These are phyloP conservation scores for Aaosphaeria pasadenensis DNA, from an alignment of 2,329 filamentous ascomycete species.

Conservation along the genomic window DNA sequence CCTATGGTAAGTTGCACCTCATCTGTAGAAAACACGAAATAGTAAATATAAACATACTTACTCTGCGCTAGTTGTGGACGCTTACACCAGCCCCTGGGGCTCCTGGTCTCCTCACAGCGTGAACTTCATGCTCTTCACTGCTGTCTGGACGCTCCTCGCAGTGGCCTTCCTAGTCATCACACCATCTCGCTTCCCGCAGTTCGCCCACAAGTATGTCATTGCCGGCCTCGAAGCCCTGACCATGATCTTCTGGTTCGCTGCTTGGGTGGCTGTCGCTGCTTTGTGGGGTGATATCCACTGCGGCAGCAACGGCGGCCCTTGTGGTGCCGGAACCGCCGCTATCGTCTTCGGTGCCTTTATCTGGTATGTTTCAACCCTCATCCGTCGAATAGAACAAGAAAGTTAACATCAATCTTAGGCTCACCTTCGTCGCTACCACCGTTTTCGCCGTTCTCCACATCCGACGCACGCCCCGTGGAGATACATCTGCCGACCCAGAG, in stretches of 20 bases:
- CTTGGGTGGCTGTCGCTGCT: slow-evolving; percentile 73
- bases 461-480: slow-evolving; percentile 35
- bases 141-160: slow-evolving; percentile 69
- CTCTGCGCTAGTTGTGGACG: slow-evolving; percentile 50
- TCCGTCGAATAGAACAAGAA: neutral
- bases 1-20: slow-evolving; percentile 60
- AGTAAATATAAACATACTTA: no score
- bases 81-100: slow-evolving; percentile 46
- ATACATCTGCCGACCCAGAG: slow-evolving; percentile 30
- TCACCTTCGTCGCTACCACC: slow-evolving; percentile 51
- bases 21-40: slow-evolving; percentile 2
- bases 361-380: slow-evolving; percentile 44
- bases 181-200: slow-evolving; percentile 56
- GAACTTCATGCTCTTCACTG: slow-evolving; percentile 78
- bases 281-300: slow-evolving; percentile 58
- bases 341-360: slow-evolving; percentile 67
- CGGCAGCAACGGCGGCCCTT: slow-evolving; percentile 45
- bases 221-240: slow-evolving; percentile 70
- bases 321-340: slow-evolving; percentile 60
- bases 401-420: slow-evolving; percentile 36
- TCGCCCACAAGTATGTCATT: slow-evolving; percentile 67
- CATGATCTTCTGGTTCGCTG: slow-evolving; percentile 88
- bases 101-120: slow-evolving; percentile 54
- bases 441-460: slow-evolving; percentile 49
- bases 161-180: slow-evolving; percentile 70